Base-by-base conservation (phyloP, 2,329 filamentous ascomycete genomes). In the Neoarthrinium moseri region DNA sequence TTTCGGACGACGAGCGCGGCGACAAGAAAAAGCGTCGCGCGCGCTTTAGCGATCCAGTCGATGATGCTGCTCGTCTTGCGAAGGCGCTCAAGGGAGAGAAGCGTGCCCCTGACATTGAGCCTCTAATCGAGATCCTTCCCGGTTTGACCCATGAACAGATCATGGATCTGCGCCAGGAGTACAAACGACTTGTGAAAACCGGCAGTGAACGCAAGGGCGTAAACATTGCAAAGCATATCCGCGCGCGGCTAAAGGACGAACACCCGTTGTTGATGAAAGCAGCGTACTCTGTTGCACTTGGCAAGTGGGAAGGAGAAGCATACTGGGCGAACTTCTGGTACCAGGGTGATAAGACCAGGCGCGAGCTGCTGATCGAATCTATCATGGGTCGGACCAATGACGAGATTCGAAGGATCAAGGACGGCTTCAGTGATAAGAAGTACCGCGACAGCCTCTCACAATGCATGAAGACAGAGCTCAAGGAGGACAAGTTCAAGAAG, bases 301-400 rank as follows among this genome's bases (percentile, higher is more conserved):
- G 94, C 8, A 80, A 80, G 43, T 97, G 91, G 85, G 94, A 96
- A 70, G 86, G 84, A 56, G 94, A 99, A 66, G 89, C 90, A 0
- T 96, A 96, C 74, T 99, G 94, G 91, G 91, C 92, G 49, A 97
- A 96, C 65, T 96, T 90, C 67, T 97, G 91, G 85, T 97, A 96
- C 69, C 92, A 96, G 62, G 85, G 86, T 29, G 87, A 92, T 65
- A 88, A 86, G 58, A 89, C 85, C 6, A 80, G 90, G 3, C 83
- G 91, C 5, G 92, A 97, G 66, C 76, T 99, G 27, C 79, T 99
- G 43, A 96, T 97, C 57, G 94, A 99, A 68, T 83, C 85, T 5
- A 78, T 99, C 17, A 95, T 96, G 83, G 94, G 94, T 0, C 83
- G 91, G 5, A 83, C 84, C 22, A 96, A 96, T 65, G 75, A 81